Base-by-base conservation (phyloP, 2,329 filamentous ascomycete species). In the Pseudogymnoascus sp. region DNA sequence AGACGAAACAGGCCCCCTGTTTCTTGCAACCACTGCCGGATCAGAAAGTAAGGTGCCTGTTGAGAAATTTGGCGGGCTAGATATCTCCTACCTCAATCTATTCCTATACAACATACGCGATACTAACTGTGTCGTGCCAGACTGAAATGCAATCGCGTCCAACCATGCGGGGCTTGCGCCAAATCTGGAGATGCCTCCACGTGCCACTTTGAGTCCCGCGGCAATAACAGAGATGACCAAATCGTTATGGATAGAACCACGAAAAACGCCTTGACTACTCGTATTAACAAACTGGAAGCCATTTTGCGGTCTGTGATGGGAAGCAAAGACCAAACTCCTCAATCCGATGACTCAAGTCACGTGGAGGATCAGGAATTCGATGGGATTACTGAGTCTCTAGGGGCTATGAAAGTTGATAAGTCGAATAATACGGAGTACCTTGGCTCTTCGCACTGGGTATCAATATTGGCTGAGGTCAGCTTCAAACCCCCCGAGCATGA, bases 91-190 rank as follows among this genome's bases (percentile, higher is more conserved):
- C 33, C 5, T 21, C 3, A 10, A 21, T 19, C n/a, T 0, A 35
- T 55, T 55, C 2, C 6, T 35, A 52, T 12, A 1, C 26, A 7
- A 2, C 26, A 16, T 52, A 6, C 4, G 4, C 26, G 26, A 52
- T 52, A 35, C 49, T 55, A 55, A 55, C 29, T 55, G 49, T 21
- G 49, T 35, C 3, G 29, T 26, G 1, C 38, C 39, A 61, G 60
- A 33, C 49, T 61, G 39, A 61, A 37, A 26, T 61, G 60, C 39
- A 61, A 52, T 37, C 38, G 60, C 21, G 49, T 52, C n/a, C 60
- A 63, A 45, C 65, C 65, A 29, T 66, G 65, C 45, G 63, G 64
- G 33, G 63, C 65, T 19, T 66, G 65, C 43, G 33, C 62, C 41
- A 59, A 61, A 29, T 45, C 65, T 35, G 65, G 65, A 29, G 65